These are phyloP conservation scores for Didymella keratinophila DNA, from an alignment of 2,329 filamentous ascomycete genomes.

Conservation along the genomic window DNA sequence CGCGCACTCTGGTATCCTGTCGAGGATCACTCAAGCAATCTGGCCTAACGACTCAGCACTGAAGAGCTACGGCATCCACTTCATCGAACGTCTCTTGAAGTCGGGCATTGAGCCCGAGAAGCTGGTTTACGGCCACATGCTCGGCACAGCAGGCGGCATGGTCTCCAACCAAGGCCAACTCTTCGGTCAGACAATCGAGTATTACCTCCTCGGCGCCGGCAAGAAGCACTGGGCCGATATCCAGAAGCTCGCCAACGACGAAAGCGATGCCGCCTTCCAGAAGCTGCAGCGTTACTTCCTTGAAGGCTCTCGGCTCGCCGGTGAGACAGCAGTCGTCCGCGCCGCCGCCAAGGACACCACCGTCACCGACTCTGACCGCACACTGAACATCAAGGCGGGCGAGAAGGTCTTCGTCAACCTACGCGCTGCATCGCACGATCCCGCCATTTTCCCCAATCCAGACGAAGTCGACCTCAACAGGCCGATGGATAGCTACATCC, in stretches of 20 bases:
- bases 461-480: conserved; percentile 51
- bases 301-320: conserved; percentile 55
- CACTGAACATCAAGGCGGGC: conserved; percentile 46
- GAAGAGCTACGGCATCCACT: conserved; percentile 62
- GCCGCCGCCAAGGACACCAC: conserved; percentile 43
- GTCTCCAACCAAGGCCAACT: conserved; percentile 66
- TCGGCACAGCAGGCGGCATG: conserved; percentile 63
- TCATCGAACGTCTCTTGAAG: conserved; percentile 62
- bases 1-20: conserved; percentile 52
- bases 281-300: conserved; percentile 61
- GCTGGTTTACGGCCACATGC: conserved; percentile 65
- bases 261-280: conserved; percentile 55
- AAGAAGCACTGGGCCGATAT: conserved; percentile 58
- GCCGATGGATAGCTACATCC: conserved; percentile 54
- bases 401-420: conserved; percentile 56
- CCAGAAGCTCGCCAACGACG: conserved; percentile 55
- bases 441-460: conserved; percentile 52
- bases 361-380: conserved; percentile 44
- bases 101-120: conserved; percentile 57
- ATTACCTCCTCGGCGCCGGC: conserved; percentile 61
- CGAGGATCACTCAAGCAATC: conserved; percentile 52
- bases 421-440: conserved; percentile 53
- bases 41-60: conserved; percentile 53
- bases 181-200: conserved; percentile 65
- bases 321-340: conserved; percentile 55